phyloP scores from a whole-genome alignment of 2,329 filamentous ascomycete genomes.

The Trichoderma atrobrunneum region DNA sequence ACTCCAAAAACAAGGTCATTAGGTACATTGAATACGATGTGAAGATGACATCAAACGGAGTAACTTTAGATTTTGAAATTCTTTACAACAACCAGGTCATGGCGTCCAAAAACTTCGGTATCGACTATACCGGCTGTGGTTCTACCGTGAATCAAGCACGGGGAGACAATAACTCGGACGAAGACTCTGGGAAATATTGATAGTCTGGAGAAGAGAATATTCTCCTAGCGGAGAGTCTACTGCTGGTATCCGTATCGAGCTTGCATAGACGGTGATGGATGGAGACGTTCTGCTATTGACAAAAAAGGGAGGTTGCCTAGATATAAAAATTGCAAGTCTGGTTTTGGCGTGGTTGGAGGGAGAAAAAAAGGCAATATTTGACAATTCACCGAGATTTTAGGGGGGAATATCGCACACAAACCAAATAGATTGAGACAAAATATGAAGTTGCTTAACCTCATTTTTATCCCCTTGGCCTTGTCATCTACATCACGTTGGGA shows the following conservation, averaged over 20 bases:
- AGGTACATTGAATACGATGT: constrained; percentile 4
- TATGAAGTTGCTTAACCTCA: no score
- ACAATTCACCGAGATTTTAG: neutral
- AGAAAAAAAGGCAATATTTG: neutral
- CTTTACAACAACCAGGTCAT: constrained; percentile 7
- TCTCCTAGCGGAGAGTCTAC: no score
- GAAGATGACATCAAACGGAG: constrained; percentile 18
- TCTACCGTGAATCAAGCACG: neutral
- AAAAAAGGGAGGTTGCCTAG: neutral
- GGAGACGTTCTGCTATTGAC: neutral
- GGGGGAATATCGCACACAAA: neutral
- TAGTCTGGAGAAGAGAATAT: no score
- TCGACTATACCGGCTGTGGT: constrained; percentile 18
- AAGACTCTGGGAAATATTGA: neutral
- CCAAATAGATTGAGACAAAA: neutral
- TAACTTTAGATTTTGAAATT: constrained; percentile 21
- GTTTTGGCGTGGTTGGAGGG: neutral
- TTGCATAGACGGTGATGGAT: neutral
- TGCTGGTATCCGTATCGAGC: rapidly evolving
- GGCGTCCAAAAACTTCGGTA: constrained; percentile 14
- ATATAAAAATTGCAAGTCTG: neutral
- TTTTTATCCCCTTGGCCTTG: no score
- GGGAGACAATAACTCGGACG: rapidly evolving
- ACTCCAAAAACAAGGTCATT: neutral
- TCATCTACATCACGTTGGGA: neutral